phyloP scores from a whole-genome alignment of 1,284 basidiomycete genomes.

The Malassezia pachydermatis region DNA sequence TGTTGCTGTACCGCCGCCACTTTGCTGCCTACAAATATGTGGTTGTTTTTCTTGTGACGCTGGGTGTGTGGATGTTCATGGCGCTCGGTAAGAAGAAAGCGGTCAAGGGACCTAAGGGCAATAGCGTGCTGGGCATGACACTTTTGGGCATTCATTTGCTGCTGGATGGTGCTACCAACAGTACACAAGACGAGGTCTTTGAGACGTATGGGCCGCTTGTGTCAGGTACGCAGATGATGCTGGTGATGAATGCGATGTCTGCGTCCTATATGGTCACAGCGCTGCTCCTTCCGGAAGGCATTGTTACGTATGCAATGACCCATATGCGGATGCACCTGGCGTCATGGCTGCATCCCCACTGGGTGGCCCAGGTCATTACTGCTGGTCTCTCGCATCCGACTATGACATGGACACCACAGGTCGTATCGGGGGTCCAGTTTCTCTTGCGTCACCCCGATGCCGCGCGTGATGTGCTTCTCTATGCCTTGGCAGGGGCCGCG shows the following conservation, averaged over 20 bases:
- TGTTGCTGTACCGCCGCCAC: slow-evolving; percentile 51
- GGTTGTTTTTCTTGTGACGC: slow-evolving; percentile 58
- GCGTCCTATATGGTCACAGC: slow-evolving; percentile 26
- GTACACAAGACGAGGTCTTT: slow-evolving; percentile 98
- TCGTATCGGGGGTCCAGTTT: slow-evolving; percentile 52
- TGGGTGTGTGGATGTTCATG: slow-evolving; percentile 93
- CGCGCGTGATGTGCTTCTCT: slow-evolving; percentile 67
- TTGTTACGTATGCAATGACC: slow-evolving; percentile 1
- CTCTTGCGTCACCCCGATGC: slow-evolving; percentile 68
- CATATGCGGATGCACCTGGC: slow-evolving; percentile 2
- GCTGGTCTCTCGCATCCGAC: not conserved
- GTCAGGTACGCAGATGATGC: slow-evolving; percentile 97
- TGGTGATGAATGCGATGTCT: slow-evolving; percentile 77
- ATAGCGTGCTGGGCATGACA: slow-evolving; percentile 49
- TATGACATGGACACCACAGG: slow-evolving; percentile 52
- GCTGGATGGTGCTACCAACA: slow-evolving; percentile 86
- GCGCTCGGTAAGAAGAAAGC: slow-evolving; percentile 53
- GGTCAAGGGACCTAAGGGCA: slow-evolving; percentile 34
- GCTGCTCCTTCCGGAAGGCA: slow-evolving; percentile 56
- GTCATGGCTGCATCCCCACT: slow-evolving; percentile 12
- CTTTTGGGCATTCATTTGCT: slow-evolving; percentile 75
- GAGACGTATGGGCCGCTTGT: slow-evolving; percentile 56
- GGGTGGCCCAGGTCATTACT: slow-evolving; percentile 6
- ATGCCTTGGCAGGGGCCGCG: slow-evolving; percentile 78
- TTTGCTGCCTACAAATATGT: slow-evolving; percentile 47